Percentiles rank a stretch among this genome's conserved stretches.
phyloP scores from a whole-genome alignment of 2,329 filamentous ascomycete species.

The Ascochyta rabiei region DNA sequence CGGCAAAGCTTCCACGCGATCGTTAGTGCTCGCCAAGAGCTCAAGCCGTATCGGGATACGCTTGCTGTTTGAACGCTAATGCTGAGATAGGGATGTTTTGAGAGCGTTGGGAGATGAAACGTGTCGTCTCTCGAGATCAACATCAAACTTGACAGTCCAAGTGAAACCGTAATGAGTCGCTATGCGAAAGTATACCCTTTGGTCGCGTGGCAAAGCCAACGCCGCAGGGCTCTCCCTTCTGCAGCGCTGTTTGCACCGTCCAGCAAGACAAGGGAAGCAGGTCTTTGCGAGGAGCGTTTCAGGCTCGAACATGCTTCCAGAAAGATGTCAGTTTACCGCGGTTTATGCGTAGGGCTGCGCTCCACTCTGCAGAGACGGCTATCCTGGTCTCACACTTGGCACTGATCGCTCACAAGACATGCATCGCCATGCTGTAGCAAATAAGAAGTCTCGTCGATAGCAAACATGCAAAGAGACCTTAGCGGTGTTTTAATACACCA shows the following conservation, averaged over 20 bases:
- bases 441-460: conserved; percentile 6
- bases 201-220: conserved; percentile 15
- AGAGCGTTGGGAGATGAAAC: conserved; percentile 19
- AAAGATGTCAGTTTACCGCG: conserved; percentile 15
- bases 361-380: conserved; percentile 8
- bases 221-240: conserved; percentile 15
- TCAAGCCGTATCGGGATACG: conserved; percentile 11
- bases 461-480: conserved; percentile 2
- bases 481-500: neutral
- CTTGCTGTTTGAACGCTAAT: conserved; percentile 16
- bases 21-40: conserved; percentile 14
- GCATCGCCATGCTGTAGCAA: conserved; percentile 4
- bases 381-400: conserved; percentile 11
- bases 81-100: conserved; percentile 12
- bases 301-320: conserved; percentile 23
- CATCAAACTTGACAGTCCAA: conserved; percentile 17
- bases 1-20: conserved; percentile 35
- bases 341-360: conserved; percentile 12
- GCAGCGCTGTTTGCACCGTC: conserved; percentile 6
- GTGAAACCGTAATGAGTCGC: conserved; percentile 16
- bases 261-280: conserved; percentile 14
- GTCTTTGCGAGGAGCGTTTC: conserved; percentile 9
- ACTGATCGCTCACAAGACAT: conserved; percentile 5
- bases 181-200: conserved; percentile 9
- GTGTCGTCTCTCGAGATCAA: conserved; percentile 13